phyloP scores from a whole-genome alignment of 2,329 filamentous ascomycete genomes.

The Rhinocladiella similis region DNA sequence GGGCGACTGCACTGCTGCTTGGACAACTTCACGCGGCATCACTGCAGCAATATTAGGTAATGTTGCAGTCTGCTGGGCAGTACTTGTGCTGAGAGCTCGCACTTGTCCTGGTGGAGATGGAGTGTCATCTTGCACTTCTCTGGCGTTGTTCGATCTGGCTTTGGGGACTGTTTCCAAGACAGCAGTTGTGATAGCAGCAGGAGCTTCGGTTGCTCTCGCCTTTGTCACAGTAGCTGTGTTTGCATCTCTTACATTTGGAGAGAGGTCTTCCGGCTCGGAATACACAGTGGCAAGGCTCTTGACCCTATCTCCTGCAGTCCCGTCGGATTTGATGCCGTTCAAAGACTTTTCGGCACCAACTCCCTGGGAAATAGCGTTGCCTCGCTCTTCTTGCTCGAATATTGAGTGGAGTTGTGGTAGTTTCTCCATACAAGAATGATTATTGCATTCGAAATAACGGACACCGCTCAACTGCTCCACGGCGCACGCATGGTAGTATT shows the following conservation, averaged over 20 bases:
- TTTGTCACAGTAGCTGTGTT: conserved; percentile 31
- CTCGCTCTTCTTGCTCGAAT: conserved; percentile 10
- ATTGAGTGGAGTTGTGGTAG: conserved; percentile 25
- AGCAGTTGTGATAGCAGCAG: not conserved
- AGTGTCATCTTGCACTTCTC: not conserved
- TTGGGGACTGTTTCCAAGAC: too few species aligned
- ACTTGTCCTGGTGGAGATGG: not conserved
- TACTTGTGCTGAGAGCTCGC: not conserved
- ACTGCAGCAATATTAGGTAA: conserved; percentile 18
- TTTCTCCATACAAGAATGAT: conserved; percentile 40
- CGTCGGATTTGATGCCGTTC: not conserved
- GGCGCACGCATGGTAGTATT: conserved; percentile 43
- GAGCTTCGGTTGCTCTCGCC: conserved; percentile 23
- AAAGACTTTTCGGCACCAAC: not conserved
- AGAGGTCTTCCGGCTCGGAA: conserved; percentile 29
- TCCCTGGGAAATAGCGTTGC: not conserved
- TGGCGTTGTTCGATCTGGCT: too few species aligned
- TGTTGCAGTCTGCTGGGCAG: not conserved
- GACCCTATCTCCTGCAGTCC: conserved; percentile 7
- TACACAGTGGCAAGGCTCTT: conserved; percentile 24
- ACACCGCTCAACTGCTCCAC: conserved; percentile 44
- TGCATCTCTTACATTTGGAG: conserved; percentile 34
- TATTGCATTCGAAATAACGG: conserved; percentile 45
- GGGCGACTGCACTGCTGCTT: conserved; percentile 51
- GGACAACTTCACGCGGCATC: conserved; percentile 6